phyloP scores from a whole-genome alignment of 2,329 filamentous ascomycete species.

The Cladosporium oxysporum region DNA sequence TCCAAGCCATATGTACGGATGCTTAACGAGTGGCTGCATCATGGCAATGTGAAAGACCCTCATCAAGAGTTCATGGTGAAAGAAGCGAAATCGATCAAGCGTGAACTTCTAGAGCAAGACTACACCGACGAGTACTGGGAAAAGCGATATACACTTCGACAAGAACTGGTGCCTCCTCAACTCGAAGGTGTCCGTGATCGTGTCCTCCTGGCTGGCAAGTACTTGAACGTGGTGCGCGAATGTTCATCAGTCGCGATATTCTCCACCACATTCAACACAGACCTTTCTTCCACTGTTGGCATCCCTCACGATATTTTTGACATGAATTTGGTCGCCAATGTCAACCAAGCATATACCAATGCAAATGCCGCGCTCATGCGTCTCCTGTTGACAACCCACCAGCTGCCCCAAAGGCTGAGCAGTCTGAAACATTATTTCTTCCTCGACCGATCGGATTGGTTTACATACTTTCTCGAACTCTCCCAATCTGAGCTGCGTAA shows the following conservation, averaged over 20 bases:
- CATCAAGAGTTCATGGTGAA: conserved; percentile 93
- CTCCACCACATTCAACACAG: conserved; percentile 62
- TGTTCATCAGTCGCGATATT: conserved; percentile 66
- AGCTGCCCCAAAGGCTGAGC: conserved; percentile 78
- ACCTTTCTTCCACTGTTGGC: conserved; percentile 81
- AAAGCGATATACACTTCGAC: conserved; percentile 90
- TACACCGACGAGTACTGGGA: conserved; percentile 99
- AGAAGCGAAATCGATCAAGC: conserved; percentile 90
- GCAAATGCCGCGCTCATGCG: conserved; percentile 92
- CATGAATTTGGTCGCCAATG: conserved; percentile 86
- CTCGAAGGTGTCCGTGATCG: conserved; percentile 90
- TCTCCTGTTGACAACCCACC: conserved; percentile 88
- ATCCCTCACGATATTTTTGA: conserved; percentile 94
- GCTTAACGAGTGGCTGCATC: conserved; percentile 98
- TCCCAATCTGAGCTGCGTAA: conserved; percentile 78
- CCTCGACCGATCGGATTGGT: conserved; percentile 95
- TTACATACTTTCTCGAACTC: conserved; percentile 95
- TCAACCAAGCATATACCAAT: conserved; percentile 91
- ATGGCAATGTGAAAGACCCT: conserved; percentile 90
- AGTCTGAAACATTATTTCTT: conserved; percentile 99
- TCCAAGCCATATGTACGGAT: conserved; percentile 96
- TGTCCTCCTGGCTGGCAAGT: conserved; percentile 92
- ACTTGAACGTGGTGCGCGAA: conserved; percentile 95
- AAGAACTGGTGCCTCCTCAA: conserved; percentile 88
- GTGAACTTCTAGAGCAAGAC: conserved; percentile 88